Base-by-base conservation (phyloP, 1,139 yeast species). In the Saccharomyces hybrid region DNA sequence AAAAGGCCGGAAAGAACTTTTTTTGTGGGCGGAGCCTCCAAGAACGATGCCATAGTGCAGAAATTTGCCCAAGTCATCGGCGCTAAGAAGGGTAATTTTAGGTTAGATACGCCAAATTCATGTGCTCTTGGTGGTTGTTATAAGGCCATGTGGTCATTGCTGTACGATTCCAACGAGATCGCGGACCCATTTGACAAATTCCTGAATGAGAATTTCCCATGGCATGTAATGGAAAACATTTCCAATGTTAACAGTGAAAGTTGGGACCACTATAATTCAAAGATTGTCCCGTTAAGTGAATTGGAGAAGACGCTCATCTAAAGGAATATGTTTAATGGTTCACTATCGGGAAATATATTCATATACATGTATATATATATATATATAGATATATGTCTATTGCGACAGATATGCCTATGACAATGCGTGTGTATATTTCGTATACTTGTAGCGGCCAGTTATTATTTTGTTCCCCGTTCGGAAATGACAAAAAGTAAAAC, bases 121-220 rank as follows among this genome's bases (percentile, higher is more conserved):
- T 90, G 97, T 77, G 97, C 97, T 1, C 73, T 88, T 50, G 97
- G 97, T n/a, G 96, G 97, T 4, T 95, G 96, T 47, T 87, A 80
- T 71, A 86, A 88, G 67, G 95, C 97, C 1, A 77, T 86, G 52
- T 89, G 95, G 88, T 78, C 85, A 53, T 68, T 74, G 66, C 58
- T 56, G 27, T 55, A 64, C 53, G 50, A 52, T 9, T 41, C 55
- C 9, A 51, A 54, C 5, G 54, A 48, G 34, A 60, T 47, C 8
- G 6, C 55, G 51, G 47, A 56, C 2, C 63, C 69, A 5, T 74
- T 70, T 59, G 74, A 69, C 32, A 62, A 72, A 14, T 77, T 77
- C 65, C 63, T 83, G 54, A 73, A 70, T 50, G 73, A 73, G 59
- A 74, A 70, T 44, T 81, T 80, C 62, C 74, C 79, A 34, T 76